Evolutionary conservation across 2,329 filamentous ascomycete genomes (phyloP), one percentile per base, ranked within the genome.

Genomic region (Microdochium paspali): DNA sequence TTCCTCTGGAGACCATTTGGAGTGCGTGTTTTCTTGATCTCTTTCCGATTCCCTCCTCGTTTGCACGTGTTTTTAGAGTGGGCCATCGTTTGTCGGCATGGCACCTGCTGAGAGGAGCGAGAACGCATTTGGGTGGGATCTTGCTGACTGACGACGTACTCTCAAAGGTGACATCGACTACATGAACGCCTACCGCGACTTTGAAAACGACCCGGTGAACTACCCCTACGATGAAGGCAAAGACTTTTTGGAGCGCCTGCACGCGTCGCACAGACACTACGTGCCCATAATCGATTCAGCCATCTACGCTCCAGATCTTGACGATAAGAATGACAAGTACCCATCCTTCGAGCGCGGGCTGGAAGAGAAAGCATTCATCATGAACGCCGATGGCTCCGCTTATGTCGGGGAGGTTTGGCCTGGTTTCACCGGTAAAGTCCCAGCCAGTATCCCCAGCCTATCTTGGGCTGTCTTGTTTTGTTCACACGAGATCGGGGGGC

Each of bases 1-100:
- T 90, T 48, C 84, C 84, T 1, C 68, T 89, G 1, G 85, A 90
- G 61, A 85, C 82, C 2, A 82, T 88, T 62, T 87, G 83, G 83
- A 76, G 53, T 68, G 53, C 52, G 63, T n/a, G n/a, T n/a, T n/a
- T 59, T 24, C 24, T 42, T n/a, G 35, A 18, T 21, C 12, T 24
- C 21, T 40, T 9, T 2, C 10, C n/a, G 3, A 25, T 13, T 21
- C 6, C n/a, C n/a, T 18, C 5, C 6, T 21, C 15, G 18, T 20
- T 7, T 7, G 15, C 35, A 40, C 18, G 18, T 18, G 10, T 7
- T 21, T 9, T 21, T 18, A 3, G 3, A 4, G 18, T 7, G 10
- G 18, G 18, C 6, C 18, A 10, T 12, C 13, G 31, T 18, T 30
- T 15, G 9, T 30, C 28, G 28, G 31, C 13, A 35, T 35, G 13